A percentile compares a stretch with the other conserved stretches of the same genome.
Conservation (phyloP, 768 basidiomycete genomes). For the Cystobasidiopsis lactophilus region DNA sequence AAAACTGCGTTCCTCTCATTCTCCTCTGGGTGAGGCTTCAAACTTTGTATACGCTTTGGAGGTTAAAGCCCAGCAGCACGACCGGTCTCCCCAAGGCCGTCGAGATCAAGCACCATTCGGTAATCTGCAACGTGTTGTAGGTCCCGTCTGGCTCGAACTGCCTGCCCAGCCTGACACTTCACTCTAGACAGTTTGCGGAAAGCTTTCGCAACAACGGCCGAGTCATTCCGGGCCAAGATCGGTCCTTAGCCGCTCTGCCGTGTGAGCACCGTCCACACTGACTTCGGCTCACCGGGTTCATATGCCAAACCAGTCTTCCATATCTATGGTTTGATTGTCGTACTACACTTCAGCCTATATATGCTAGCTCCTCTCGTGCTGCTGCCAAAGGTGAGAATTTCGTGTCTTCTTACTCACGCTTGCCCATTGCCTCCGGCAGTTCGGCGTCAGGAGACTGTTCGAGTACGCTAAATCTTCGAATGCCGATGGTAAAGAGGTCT, state of each 20-base stretch:
- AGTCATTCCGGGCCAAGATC: too few relatives aligned
- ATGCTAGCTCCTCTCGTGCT: background rate
- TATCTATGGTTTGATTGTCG: background rate
- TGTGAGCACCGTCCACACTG: background rate
- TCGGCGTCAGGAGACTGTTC: background rate
- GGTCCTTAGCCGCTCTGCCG: background rate
- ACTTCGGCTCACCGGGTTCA: background rate
- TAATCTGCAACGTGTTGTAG: background rate
- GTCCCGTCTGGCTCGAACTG: background rate
- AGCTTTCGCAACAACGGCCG: background rate
- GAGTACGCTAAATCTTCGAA: background rate
- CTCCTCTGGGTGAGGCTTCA: conserved; percentile 2
- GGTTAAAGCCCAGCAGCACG: background rate
- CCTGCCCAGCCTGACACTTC: background rate
- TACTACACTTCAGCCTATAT: conserved; percentile 1
- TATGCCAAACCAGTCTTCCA: background rate
- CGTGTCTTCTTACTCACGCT: background rate
- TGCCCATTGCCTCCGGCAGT: background rate
- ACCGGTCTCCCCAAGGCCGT: conserved; percentile 1
- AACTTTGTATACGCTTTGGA: too few relatives aligned
- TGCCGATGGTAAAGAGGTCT: background rate
- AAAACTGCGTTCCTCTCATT: background rate
- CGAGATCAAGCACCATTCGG: background rate
- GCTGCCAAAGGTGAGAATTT: background rate
- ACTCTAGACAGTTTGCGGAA: background rate